phyloP scores from a whole-genome alignment of 257 asterid genomes.

The Nicotiana obtusifolia region DNA sequence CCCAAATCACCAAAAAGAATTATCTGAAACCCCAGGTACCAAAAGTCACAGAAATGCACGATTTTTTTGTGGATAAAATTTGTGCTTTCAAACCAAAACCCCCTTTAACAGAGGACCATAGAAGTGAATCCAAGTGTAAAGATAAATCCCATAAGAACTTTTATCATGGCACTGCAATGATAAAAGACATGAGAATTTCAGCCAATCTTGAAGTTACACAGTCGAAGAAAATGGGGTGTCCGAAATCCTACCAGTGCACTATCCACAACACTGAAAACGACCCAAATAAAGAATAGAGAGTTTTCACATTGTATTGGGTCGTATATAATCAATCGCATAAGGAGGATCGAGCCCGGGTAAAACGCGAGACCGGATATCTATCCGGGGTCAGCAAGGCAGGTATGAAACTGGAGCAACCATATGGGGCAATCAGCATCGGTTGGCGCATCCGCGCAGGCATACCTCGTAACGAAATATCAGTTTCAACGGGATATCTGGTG shows the following conservation, averaged over 20 bases:
- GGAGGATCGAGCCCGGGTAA: too few relatives aligned
- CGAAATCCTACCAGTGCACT: neutral
- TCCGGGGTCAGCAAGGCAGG: too few relatives aligned
- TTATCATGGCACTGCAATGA: neutral
- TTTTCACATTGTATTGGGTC: too few relatives aligned
- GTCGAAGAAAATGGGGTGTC: neutral
- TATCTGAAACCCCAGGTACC: neutral
- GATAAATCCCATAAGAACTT: neutral
- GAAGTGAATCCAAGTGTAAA: neutral
- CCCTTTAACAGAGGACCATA: neutral
- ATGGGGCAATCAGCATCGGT: too few relatives aligned
- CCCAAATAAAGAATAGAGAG: neutral
- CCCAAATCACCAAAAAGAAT: neutral
- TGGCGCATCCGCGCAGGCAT: too few relatives aligned
- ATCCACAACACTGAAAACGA: neutral
- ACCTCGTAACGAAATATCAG: too few relatives aligned
- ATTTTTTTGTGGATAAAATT: neutral
- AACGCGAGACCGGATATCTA: too few relatives aligned
- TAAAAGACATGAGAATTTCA: neutral
- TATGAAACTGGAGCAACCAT: too few relatives aligned
- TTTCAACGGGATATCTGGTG: too few relatives aligned
- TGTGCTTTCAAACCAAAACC: neutral
- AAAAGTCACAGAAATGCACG: neutral
- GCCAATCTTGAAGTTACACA: slow-evolving; percentile 3
- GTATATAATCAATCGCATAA: too few relatives aligned